A percentile compares a stretch with the other conserved stretches of the same genome.
Conservation (phyloP, 2,329 filamentous ascomycete species). For the Ophiosphaerella herpotricha region DNA sequence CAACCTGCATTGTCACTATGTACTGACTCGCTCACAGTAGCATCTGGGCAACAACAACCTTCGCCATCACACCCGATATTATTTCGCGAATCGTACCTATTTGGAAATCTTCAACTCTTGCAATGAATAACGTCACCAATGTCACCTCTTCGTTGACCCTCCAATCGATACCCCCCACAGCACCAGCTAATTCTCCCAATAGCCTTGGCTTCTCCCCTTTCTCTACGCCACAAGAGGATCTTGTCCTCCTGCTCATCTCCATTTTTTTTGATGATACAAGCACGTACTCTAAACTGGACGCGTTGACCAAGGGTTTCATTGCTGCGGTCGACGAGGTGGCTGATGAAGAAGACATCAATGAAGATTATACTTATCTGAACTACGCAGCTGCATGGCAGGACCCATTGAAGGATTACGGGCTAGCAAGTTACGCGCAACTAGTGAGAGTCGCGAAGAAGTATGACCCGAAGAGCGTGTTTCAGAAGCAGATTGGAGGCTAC, state of each 20-base stretch:
- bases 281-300: neutral
- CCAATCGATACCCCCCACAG: no score
- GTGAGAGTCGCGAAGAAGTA: neutral
- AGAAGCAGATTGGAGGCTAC: neutral
- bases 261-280: no score
- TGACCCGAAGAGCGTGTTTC: neutral
- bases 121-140: no score
- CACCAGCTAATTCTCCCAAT: no score
- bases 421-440: neutral
- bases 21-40: neutral
- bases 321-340: neutral
- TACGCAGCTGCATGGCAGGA: conserved; percentile 19
- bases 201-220: no score
- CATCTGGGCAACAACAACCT: no score
- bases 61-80: no score
- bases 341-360: neutral
- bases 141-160: no score
- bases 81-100: no score
- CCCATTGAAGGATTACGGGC: neutral
- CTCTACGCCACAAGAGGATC: no score
- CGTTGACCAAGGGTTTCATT: neutral
- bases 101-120: no score
- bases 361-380: conserved; percentile 22
- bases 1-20: neutral
- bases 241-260: no score